Conservation (phyloP, 176 grass and related monocot genomes). For the Zoysia japonica region DNA sequence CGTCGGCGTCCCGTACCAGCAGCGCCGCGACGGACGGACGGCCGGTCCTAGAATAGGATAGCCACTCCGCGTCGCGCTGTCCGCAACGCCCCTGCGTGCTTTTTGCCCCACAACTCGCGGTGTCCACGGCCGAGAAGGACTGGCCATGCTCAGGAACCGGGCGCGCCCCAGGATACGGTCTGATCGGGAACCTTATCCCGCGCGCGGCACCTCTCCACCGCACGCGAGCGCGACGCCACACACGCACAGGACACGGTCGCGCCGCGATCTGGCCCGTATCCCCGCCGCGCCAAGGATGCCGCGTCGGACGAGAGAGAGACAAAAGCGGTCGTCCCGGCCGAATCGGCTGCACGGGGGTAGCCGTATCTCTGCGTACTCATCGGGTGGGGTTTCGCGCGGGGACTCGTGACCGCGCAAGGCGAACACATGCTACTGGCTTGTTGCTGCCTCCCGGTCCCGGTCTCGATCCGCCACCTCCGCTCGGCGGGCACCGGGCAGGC, state of each 20-base stretch:
- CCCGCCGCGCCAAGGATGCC: slow-evolving; percentile 9
- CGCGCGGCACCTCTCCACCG: background rate
- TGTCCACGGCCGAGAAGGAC: background rate
- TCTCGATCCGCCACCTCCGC: background rate
- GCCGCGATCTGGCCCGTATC: background rate
- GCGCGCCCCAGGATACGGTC: slow-evolving; percentile 23
- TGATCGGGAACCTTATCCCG: slow-evolving; percentile 45
- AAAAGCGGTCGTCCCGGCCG: slow-evolving; percentile 18
- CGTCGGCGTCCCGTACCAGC: background rate
- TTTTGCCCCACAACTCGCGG: background rate
- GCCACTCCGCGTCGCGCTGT: background rate
- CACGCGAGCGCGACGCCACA: background rate
- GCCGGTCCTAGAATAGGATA: slow-evolving; percentile 38
- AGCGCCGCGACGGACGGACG: background rate
- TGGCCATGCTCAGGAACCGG: background rate
- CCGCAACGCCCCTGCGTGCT: background rate
- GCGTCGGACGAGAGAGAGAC: background rate
- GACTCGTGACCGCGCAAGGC: slow-evolving; percentile 23
- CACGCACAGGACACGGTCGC: background rate
- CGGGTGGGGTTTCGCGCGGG: background rate
- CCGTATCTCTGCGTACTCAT: background rate
- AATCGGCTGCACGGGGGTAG: background rate
- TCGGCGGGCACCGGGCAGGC: background rate
- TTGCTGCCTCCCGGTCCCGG: background rate
- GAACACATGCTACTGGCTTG: background rate